Evolutionary conservation across 257 asterid genomes (phyloP).

Genomic region (Eustoma russellianum): DNA sequence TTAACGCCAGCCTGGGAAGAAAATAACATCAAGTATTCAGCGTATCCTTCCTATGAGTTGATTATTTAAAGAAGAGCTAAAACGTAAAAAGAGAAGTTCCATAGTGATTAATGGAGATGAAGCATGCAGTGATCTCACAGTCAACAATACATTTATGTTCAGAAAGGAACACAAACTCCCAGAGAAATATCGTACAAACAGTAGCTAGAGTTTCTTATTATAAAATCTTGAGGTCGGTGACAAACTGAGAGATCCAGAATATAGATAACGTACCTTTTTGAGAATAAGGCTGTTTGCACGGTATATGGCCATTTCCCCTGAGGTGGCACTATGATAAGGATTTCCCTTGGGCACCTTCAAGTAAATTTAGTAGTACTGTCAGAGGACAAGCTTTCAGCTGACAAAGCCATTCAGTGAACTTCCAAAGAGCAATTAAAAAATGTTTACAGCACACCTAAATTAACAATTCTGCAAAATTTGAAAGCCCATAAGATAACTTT

Average conservation of each 20-base stretch:
- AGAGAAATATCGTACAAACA: too few relatives aligned
- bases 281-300: slow-evolving; percentile 79
- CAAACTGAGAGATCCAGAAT: slow-evolving; percentile 8
- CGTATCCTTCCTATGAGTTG: background rate
- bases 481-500: background rate
- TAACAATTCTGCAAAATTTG: too few relatives aligned
- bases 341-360: slow-evolving; percentile 87
- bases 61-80: too few relatives aligned
- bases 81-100: too few relatives aligned
- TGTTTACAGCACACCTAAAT: too few relatives aligned
- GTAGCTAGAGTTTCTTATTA: background rate
- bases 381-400: slow-evolving; percentile 2
- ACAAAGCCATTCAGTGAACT: too few relatives aligned
- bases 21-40: slow-evolving; percentile 7
- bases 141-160: too few relatives aligned
- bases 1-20: slow-evolving; percentile 72
- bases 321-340: slow-evolving; percentile 98
- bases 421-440: too few relatives aligned
- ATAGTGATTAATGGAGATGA: too few relatives aligned
- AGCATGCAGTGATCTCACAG: too few relatives aligned
- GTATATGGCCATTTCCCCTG: slow-evolving; percentile 97
- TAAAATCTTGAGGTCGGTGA: slow-evolving; percentile 4
- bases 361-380: slow-evolving; percentile 14
- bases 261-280: slow-evolving; percentile 52
- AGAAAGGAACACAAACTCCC: too few relatives aligned